Conservation (phyloP, 192 early-diverging fungal genomes). For the Borealophlyctis nickersoniae region DNA sequence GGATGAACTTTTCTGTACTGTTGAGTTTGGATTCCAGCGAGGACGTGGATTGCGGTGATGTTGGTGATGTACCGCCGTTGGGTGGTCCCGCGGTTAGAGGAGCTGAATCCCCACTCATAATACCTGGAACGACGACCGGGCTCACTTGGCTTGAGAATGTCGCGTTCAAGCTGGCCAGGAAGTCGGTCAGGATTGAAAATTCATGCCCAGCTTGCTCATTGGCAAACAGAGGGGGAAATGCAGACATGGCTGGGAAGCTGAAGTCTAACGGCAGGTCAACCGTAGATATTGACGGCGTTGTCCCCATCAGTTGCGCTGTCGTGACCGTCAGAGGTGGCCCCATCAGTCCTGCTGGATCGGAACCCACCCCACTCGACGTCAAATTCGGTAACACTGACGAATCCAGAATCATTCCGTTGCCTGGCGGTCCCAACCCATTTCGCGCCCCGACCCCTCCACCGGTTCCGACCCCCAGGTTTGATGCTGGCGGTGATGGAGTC, state of each 20-base stretch:
- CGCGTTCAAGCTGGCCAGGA: constrained; percentile 34
- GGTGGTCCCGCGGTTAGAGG: constrained; percentile 5
- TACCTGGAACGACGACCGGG: constrained; percentile 1
- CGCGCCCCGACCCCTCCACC: too few relatives aligned
- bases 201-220: constrained; percentile 77
- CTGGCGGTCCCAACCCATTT: too few relatives aligned
- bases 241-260: constrained; percentile 27
- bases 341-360: too few relatives aligned
- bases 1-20: constrained; percentile 82
- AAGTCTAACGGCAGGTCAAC: constrained; percentile 2
- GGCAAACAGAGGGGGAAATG: constrained; percentile 70
- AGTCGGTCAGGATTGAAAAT: constrained; percentile 68
- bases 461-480: not conserved
- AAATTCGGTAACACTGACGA: too few relatives aligned
- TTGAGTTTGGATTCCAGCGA: constrained; percentile 26
- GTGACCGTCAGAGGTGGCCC: too few relatives aligned
- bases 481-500: not conserved
- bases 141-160: constrained; percentile 6
- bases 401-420: too few relatives aligned
- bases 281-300: not conserved
- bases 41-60: constrained; percentile 17
- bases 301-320: too few relatives aligned
- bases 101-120: constrained; percentile 1
- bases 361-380: too few relatives aligned
- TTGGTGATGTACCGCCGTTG: constrained; percentile 1